These are phyloP conservation scores for Spergularia bocconei DNA, from an alignment of 148 eudicot species.

Conservation along the genomic window DNA sequence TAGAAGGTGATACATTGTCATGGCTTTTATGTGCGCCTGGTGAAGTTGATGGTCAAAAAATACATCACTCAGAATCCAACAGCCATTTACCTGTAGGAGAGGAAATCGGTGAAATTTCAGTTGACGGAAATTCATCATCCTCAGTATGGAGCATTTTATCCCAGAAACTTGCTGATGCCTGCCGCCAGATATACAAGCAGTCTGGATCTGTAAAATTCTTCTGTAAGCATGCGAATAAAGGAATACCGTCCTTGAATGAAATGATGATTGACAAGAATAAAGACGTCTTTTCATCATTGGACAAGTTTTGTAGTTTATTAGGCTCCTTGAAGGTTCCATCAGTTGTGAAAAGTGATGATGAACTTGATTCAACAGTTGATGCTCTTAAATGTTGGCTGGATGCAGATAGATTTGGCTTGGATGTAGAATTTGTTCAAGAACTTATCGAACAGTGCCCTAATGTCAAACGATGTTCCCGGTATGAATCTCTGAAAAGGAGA, in stretches of 20 bases:
- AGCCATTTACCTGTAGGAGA: slow-evolving; percentile 27
- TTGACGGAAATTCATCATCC: slow-evolving; percentile 50
- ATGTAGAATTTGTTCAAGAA: slow-evolving; percentile 65
- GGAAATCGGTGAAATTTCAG: slow-evolving; percentile 56
- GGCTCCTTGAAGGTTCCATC: slow-evolving; percentile 40
- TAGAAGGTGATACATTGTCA: slow-evolving; percentile 44
- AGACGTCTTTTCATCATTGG: slow-evolving; percentile 32
- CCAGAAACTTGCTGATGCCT: slow-evolving; percentile 44
- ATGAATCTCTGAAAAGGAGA: slow-evolving; percentile 44
- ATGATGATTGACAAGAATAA: slow-evolving; percentile 27
- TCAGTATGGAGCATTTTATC: slow-evolving; percentile 51
- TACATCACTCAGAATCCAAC: slow-evolving; percentile 18
- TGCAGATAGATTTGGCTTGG: slow-evolving; percentile 66
- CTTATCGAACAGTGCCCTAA: slow-evolving; percentile 52
- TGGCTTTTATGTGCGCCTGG: slow-evolving; percentile 39
- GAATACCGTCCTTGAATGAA: slow-evolving; percentile 32
- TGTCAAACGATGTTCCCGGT: slow-evolving; percentile 37
- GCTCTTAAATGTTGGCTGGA: slow-evolving; percentile 50
- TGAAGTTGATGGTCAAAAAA: slow-evolving; percentile 26
- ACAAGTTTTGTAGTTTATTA: slow-evolving; percentile 45
- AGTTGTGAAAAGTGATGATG: slow-evolving; percentile 28
- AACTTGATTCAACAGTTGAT: slow-evolving; percentile 36
- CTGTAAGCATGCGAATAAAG: slow-evolving; percentile 56
- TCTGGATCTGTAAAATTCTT: slow-evolving; percentile 42
- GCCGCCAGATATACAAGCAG: slow-evolving; percentile 38